Evolutionary conservation across 208 protist genomes (phyloP).

Genomic region (Wallacemonas collosoma): DNA sequence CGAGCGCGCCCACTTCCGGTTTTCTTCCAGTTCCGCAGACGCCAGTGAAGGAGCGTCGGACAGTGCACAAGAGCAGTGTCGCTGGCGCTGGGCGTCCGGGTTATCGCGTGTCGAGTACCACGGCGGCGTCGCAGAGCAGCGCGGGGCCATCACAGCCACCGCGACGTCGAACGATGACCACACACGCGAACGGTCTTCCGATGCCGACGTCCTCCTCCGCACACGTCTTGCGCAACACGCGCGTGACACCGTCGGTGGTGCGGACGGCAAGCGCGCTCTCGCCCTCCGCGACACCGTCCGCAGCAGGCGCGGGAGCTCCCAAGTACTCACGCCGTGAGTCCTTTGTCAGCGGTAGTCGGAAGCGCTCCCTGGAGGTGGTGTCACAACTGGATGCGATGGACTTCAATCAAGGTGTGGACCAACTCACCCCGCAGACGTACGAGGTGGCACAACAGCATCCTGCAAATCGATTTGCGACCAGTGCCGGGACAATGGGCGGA

Average conservation of each 20-base stretch:
- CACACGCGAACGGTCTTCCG: too few relatives aligned
- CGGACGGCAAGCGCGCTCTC: background rate
- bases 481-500: background rate
- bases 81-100: background rate
- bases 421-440: slow-evolving; percentile 11
- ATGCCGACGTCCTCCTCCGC: too few relatives aligned
- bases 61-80: slow-evolving; percentile 23
- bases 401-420: slow-evolving; percentile 42
- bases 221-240: too few relatives aligned
- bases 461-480: background rate
- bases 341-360: slow-evolving; percentile 32
- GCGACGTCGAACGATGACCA: too few relatives aligned
- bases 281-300: background rate
- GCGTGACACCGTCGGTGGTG: background rate
- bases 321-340: slow-evolving; percentile 44
- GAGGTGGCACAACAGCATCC: slow-evolving; percentile 17
- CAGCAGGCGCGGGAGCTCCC: slow-evolving; percentile 11
- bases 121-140: background rate
- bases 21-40: slow-evolving; percentile 27
- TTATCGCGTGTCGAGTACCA: background rate
- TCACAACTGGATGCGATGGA: slow-evolving; percentile 77
- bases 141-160: background rate
- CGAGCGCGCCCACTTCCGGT: background rate
- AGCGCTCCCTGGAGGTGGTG: slow-evolving; percentile 57
- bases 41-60: slow-evolving; percentile 44